These are phyloP conservation scores for Paulownia fortunei DNA, from an alignment of 257 asterid species.

Conservation along the genomic window DNA sequence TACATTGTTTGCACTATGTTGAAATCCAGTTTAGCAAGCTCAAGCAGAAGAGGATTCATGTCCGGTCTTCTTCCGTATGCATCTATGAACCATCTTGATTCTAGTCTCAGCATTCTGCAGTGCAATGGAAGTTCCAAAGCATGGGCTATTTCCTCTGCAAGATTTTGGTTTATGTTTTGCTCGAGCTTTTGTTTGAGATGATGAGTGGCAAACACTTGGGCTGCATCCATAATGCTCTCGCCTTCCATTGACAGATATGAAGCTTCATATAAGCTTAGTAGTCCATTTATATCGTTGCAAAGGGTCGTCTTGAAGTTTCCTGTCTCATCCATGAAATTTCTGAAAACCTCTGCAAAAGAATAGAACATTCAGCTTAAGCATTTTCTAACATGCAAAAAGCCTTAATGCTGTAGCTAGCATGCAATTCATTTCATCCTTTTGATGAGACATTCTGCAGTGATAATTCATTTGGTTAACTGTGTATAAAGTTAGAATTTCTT, in stretches of 20 bases:
- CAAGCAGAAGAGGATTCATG: conserved; percentile 34
- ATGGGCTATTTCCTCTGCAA: conserved; percentile 29
- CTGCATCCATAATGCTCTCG: conserved; percentile 36
- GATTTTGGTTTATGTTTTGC: conserved; percentile 15
- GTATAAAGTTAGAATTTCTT: background rate
- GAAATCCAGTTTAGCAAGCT: conserved; percentile 48
- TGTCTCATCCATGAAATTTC: conserved; percentile 31
- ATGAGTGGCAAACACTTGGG: conserved; percentile 20
- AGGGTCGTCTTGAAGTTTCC: conserved; percentile 27
- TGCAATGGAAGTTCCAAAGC: conserved; percentile 45
- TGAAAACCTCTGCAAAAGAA: conserved; percentile 36
- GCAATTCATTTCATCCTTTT: too few species aligned
- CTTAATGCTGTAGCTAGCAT: too few species aligned
- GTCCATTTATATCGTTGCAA: conserved; percentile 30
- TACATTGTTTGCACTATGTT: conserved; percentile 40
- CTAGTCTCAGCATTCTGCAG: conserved; percentile 39
- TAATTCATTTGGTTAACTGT: background rate
- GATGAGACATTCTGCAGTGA: background rate
- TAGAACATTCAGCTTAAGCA: background rate
- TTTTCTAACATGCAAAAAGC: too few species aligned
- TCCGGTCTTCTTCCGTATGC: conserved; percentile 16
- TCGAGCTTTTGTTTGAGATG: conserved; percentile 27
- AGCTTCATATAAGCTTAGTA: conserved; percentile 46
- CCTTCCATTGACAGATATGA: conserved; percentile 36
- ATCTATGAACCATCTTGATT: conserved; percentile 41